A percentile compares a stretch with the other conserved stretches of the same genome.
phyloP scores from a whole-genome alignment of 768 basidiomycete species.

The Suillus alpinus region DNA sequence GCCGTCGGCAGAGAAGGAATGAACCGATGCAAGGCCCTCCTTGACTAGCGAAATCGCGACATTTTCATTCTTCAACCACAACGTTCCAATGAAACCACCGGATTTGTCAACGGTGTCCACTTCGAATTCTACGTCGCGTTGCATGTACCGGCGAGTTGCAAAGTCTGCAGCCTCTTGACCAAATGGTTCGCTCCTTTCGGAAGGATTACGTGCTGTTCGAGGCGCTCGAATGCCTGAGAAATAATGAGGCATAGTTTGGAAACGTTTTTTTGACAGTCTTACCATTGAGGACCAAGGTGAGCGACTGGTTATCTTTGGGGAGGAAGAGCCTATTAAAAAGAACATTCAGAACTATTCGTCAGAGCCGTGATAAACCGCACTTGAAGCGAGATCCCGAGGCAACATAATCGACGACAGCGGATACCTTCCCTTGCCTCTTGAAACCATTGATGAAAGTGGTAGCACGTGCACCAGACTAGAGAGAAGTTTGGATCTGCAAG shows the following conservation, averaged over 20 bases:
- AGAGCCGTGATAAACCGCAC: slow-evolving; percentile 37
- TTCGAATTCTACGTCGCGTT: slow-evolving; percentile 92
- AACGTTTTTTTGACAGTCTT: slow-evolving; percentile 8
- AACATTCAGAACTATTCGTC: slow-evolving; percentile 1
- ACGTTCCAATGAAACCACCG: slow-evolving; percentile 90
- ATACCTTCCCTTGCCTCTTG: slow-evolving; percentile 82
- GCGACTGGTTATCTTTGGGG: slow-evolving; percentile 88
- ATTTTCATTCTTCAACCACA: slow-evolving; percentile 85
- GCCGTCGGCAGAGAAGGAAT: slow-evolving; percentile 82
- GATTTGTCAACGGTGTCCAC: slow-evolving; percentile 90
- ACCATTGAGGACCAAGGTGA: slow-evolving; percentile 92
- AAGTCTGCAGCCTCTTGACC: slow-evolving; percentile 83
- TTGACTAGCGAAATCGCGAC: slow-evolving; percentile 78
- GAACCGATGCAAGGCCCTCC: slow-evolving; percentile 87
- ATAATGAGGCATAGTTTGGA: slow-evolving; percentile 7
- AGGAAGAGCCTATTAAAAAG: slow-evolving; percentile 72
- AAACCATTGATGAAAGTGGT: slow-evolving; percentile 86
- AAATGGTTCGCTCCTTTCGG: slow-evolving; percentile 88
- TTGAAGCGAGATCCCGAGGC: slow-evolving; percentile 95
- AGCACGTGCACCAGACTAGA: slow-evolving; percentile 69
- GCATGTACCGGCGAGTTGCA: slow-evolving; percentile 78
- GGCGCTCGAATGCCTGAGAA: slow-evolving; percentile 85
- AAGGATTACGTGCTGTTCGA: slow-evolving; percentile 72
- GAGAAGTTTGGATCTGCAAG: slow-evolving; percentile 3
- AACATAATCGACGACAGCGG: slow-evolving; percentile 90